A percentile compares a stretch with the other conserved stretches of the same genome.
phyloP scores from a whole-genome alignment of 1,284 basidiomycete species.

The Pseudozyma sp. region DNA sequence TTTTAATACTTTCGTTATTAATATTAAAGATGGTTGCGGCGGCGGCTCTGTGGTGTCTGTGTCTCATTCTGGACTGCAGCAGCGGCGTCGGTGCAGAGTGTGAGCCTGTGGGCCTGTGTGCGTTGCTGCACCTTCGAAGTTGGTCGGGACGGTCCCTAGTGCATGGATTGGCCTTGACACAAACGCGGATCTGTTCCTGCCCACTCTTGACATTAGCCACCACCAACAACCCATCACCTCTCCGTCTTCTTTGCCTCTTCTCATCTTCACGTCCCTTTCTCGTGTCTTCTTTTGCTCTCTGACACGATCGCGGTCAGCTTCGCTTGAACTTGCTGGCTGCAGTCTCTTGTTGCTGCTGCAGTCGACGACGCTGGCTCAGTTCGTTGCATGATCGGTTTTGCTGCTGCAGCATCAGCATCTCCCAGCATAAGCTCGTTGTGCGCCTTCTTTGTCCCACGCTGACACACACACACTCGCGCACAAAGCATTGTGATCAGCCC shows the following conservation, averaged over 20 bases:
- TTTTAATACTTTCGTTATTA: too few species aligned
- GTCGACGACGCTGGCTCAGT: neutral
- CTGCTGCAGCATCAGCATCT: neutral
- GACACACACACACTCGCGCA: too few species aligned
- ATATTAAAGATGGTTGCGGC: too few species aligned
- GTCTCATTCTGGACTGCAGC: too few species aligned
- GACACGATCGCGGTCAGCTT: neutral
- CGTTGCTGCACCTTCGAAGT: neutral
- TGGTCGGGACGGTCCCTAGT: neutral
- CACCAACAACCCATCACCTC: conserved; percentile 1
- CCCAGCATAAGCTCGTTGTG: neutral
- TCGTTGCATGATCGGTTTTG: too few species aligned
- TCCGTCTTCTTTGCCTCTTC: too few species aligned
- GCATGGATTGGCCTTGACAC: conserved; percentile 6
- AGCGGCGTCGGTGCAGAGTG: too few species aligned
- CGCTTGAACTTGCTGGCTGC: neutral
- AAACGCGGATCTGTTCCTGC: conserved; percentile 7
- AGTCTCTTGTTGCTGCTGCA: neutral
- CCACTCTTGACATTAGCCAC: conserved; percentile 17
- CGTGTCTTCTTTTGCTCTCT: neutral
- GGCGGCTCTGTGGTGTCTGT: too few species aligned
- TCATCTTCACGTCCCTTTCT: neutral
- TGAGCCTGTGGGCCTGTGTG: too few species aligned
- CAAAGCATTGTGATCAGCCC: too few species aligned
- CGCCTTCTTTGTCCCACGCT: too few species aligned